Evolutionary conservation across 2,329 filamentous ascomycete genomes (phyloP).

Genomic region (Aspergillus versicolor): DNA sequence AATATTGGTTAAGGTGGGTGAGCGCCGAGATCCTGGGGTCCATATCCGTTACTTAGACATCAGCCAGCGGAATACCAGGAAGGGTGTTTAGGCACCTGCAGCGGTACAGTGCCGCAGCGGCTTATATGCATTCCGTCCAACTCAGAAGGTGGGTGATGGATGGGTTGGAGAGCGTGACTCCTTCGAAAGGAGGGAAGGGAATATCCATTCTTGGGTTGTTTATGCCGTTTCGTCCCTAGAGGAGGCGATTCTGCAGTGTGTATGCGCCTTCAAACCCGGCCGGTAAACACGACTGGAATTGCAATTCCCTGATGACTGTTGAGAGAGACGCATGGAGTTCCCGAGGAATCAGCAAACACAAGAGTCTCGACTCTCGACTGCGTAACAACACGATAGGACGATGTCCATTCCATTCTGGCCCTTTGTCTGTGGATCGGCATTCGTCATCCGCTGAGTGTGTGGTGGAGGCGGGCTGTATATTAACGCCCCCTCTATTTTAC

Average conservation of each 20-base stretch:
- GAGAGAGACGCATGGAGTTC: background rate
- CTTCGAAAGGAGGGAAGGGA: too few relatives aligned
- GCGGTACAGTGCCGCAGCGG: background rate
- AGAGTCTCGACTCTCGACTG: background rate
- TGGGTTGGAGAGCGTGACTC: too few relatives aligned
- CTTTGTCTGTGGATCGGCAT: background rate
- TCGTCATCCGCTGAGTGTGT: conserved; percentile 5
- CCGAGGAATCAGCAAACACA: background rate
- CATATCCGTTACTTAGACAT: too few relatives aligned
- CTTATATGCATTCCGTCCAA: background rate
- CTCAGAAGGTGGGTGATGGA: background rate
- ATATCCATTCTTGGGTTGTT: too few relatives aligned
- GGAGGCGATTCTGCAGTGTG: too few relatives aligned
- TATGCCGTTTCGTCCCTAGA: too few relatives aligned
- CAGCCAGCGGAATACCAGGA: too few relatives aligned
- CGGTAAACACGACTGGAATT: background rate
- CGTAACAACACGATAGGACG: too few relatives aligned
- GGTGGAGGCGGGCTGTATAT: background rate
- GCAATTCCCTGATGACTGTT: background rate
- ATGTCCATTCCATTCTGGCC: background rate
- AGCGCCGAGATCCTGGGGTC: too few relatives aligned
- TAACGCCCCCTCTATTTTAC: background rate
- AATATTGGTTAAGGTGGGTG: too few relatives aligned
- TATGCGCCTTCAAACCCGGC: background rate
- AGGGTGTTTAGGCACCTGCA: too few relatives aligned